phyloP scores from a whole-genome alignment of 768 basidiomycete species.

The Lentinula edodes region DNA sequence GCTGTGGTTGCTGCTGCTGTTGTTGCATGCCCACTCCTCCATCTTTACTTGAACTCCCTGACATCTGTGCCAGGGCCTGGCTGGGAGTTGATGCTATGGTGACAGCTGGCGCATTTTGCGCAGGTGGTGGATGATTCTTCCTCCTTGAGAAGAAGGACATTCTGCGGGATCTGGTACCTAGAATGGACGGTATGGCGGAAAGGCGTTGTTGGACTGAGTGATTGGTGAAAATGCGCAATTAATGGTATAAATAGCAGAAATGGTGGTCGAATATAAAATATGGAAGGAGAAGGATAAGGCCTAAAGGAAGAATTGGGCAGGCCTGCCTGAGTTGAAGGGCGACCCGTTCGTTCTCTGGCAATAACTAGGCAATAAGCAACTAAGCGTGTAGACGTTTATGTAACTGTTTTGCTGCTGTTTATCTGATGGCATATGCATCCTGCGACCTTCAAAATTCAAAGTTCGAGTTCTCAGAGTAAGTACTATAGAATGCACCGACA shows the following conservation, averaged over 20 bases:
- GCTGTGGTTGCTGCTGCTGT: constrained; percentile 19
- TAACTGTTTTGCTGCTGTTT: not conserved
- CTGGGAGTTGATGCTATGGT: constrained; percentile 59
- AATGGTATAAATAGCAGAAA: not conserved
- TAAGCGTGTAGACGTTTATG: not conserved
- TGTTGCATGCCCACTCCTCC: constrained; percentile 17
- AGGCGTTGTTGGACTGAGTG: constrained; percentile 5
- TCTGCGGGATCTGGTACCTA: constrained; percentile 57
- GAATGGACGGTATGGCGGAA: constrained; percentile 65
- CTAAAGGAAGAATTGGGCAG: not conserved
- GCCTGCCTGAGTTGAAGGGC: constrained; percentile 6
- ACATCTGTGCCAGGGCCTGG: constrained; percentile 61
- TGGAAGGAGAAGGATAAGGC: not conserved
- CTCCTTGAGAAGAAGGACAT: constrained; percentile 94
- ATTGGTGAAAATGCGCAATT: constrained; percentile 1
- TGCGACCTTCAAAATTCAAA: too few relatives aligned
- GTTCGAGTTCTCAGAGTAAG: too few relatives aligned
- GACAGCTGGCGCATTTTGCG: constrained; percentile 40
- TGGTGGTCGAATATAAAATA: not conserved
- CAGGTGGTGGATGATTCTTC: constrained; percentile 58
- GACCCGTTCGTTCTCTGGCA: not conserved
- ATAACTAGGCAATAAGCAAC: not conserved
- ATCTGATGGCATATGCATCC: not conserved
- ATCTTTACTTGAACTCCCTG: constrained; percentile 23
- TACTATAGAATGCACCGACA: too few relatives aligned